Conservation (phyloP, 2,329 filamentous ascomycete species). For the Trichoderma koningiopsis region DNA sequence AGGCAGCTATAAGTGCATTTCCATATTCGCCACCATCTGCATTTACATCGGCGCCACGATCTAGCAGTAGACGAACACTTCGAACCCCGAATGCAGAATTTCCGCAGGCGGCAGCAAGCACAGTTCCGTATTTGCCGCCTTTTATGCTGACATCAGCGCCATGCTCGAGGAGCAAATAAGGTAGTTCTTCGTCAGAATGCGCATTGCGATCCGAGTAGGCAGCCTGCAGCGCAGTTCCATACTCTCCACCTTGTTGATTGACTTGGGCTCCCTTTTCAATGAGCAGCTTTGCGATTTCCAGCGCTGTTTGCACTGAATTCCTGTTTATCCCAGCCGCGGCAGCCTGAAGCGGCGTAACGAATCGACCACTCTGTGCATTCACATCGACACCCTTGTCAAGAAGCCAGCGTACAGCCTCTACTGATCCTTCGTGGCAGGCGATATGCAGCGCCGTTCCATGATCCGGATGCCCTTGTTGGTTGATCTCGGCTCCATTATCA, state of each 20-base stretch:
- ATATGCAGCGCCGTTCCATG: not conserved
- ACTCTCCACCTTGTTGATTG: not conserved
- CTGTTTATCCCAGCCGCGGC: no score
- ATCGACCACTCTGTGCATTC: not conserved
- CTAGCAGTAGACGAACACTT: not conserved
- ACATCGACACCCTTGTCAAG: not conserved
- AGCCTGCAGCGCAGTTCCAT: not conserved
- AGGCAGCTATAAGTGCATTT: not conserved
- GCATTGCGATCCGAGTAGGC: no score
- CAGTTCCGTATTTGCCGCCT: not conserved
- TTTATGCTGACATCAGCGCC: not conserved
- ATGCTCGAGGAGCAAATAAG: not conserved
- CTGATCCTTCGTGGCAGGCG: not conserved
- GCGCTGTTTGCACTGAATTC: no score
- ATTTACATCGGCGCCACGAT: constrained; percentile 2
- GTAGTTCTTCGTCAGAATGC: no score
- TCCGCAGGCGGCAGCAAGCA: not conserved
- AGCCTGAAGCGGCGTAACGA: not conserved
- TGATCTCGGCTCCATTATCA: not conserved
- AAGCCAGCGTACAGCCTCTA: not conserved
- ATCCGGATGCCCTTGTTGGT: not conserved
- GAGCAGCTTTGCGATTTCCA: not conserved
- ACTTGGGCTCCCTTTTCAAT: not conserved
- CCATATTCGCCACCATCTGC: not conserved
- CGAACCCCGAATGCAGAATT: no score